phyloP scores from a whole-genome alignment of 805 yeast genomes.

The Kuraishia floccosa region DNA sequence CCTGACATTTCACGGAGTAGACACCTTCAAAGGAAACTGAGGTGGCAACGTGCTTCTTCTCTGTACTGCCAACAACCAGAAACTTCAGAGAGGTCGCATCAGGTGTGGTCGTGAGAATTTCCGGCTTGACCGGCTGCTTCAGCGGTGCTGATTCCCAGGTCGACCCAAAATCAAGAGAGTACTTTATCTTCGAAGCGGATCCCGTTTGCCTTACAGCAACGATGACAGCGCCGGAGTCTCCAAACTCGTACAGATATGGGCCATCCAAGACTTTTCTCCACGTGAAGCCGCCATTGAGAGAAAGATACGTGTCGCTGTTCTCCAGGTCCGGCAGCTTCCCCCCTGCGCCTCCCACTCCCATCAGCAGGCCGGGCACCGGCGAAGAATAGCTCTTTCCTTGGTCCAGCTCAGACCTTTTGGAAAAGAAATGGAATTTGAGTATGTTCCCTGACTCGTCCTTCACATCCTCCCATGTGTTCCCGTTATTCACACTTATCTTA shows the following conservation, averaged over 20 bases:
- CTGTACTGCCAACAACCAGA: slow-evolving; percentile 29
- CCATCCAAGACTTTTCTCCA: slow-evolving; percentile 47
- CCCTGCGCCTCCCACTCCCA: slow-evolving; percentile 31
- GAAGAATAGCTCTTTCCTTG: slow-evolving; percentile 23
- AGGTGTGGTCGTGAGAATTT: slow-evolving; percentile 37
- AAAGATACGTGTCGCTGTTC: slow-evolving; percentile 38
- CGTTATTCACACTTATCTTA: slow-evolving; percentile 7
- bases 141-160: slow-evolving; percentile 42
- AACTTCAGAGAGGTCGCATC: slow-evolving; percentile 59
- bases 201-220: slow-evolving; percentile 38
- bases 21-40: slow-evolving; percentile 32
- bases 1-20: slow-evolving; percentile 11
- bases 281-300: slow-evolving; percentile 56
- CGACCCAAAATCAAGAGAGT: slow-evolving; percentile 56
- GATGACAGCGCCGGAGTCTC: slow-evolving; percentile 63
- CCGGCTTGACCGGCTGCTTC: slow-evolving; percentile 27
- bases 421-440: slow-evolving; percentile 20
- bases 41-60: slow-evolving; percentile 28
- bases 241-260: slow-evolving; percentile 43
- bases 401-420: slow-evolving; percentile 8
- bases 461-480: slow-evolving; percentile 7
- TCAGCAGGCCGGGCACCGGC: slow-evolving; percentile 29
- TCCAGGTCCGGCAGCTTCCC: slow-evolving; percentile 11
- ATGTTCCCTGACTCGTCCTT: slow-evolving; percentile 3
- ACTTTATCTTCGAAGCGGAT: slow-evolving; percentile 24